Conservation (phyloP, 1,284 basidiomycete genomes). For the Wolfiporia cocos region DNA sequence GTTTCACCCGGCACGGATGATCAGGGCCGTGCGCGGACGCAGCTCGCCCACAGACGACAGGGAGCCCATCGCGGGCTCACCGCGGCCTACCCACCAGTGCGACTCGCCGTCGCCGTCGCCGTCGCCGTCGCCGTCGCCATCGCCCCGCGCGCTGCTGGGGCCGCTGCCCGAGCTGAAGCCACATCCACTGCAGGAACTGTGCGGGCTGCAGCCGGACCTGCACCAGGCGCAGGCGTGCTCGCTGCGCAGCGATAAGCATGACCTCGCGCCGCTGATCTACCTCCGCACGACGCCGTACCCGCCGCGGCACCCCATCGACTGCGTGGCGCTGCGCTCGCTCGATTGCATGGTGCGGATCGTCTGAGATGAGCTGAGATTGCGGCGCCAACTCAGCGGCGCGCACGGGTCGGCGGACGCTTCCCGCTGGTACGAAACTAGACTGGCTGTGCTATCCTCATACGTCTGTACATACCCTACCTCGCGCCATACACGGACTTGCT, state of each 20-base stretch:
- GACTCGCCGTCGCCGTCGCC: not conserved
- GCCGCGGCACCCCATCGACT: constrained; percentile 28
- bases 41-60: constrained; percentile 9
- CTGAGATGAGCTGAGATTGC: not conserved
- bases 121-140: too few relatives aligned
- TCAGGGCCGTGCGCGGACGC: constrained; percentile 23
- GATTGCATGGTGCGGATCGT: constrained; percentile 11
- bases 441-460: too few relatives aligned
- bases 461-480: too few relatives aligned
- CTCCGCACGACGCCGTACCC: constrained; percentile 21
- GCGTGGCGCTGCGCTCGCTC: constrained; percentile 23
- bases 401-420: too few relatives aligned
- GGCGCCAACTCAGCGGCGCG: too few relatives aligned
- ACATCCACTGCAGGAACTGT: not conserved
- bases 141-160: too few relatives aligned
- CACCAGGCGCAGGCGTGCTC: constrained; percentile 3
- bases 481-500: too few relatives aligned
- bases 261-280: constrained; percentile 21
- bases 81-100: not conserved
- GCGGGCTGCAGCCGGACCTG: not conserved
- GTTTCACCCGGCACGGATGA: constrained; percentile 26
- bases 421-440: too few relatives aligned
- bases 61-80: constrained; percentile 1
- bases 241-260: not conserved
- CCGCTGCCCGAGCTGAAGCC: too few relatives aligned